Base-by-base conservation (phyloP, 441 rosid species). In the Populus hybrid region DNA sequence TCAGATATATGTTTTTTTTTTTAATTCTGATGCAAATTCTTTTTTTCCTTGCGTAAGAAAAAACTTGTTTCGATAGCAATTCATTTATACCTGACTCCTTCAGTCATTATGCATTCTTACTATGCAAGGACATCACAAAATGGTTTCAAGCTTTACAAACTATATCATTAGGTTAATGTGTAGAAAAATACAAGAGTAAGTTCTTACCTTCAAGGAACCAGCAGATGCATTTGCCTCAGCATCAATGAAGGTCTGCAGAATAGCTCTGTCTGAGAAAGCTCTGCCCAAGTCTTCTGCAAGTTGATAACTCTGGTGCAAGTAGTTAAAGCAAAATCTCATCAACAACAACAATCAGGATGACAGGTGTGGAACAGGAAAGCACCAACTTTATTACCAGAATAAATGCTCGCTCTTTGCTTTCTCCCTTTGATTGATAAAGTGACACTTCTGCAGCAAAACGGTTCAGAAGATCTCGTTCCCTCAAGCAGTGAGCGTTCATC, bases 201-300 rank as follows among this genome's bases (percentile, higher is more conserved):
- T 23, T 28, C 73, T 79, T 84, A 93, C 98, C 95, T 91, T 95
- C 78, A 94, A 69, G 36, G 93, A 76, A 79, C 89, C 87, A 68
- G 77, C 35, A 38, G 91, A 73, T 67, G 85, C 81, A 70, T 87
- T 84, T 81, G 82, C 86, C 79, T 94, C 98, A 14, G 89, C 84
- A 72, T 90, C 89, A 28, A 90, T 46, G 76, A 91, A 85, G 72
- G 82, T 90, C 83, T 91, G 90, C 69, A 94, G 80, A 76, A 89
- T 88, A 72, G 89, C 76, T 82, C 91, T 80, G 77, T 95, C 99
- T 26, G 98, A 84, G 83, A 92, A 95, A 77, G 98, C 99, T 88
- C 89, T 89, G 69, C 93, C 95, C 75, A 95, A 79, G 86, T 95
- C 99, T 83, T 91, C 95, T 36, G 97, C 97, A 35, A 92, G 92